Evolutionary conservation across 768 basidiomycete genomes (phyloP), one percentile per base, ranked within the genome.

Genomic region (Suillus bovinus): DNA sequence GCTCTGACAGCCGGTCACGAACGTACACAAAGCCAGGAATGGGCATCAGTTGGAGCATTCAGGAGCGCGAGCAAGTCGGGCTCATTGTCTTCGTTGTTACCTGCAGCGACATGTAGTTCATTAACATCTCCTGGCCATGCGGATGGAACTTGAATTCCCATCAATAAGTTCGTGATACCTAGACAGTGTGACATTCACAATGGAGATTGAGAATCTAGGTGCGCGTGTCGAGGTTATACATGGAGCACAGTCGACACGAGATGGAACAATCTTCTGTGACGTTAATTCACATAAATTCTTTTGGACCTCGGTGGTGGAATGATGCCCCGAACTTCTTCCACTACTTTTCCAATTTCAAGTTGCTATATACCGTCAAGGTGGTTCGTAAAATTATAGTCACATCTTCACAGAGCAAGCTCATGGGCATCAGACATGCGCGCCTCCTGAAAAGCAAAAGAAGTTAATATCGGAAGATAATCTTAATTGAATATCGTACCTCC

Each of bases 161-260:
- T 68, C 67, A 20, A 64, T 42, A 33, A 62, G 68, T 36, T 38
- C 62, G 22, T 70, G 47, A 27, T 60, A 55, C 39, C 69, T 71
- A n/a, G 80, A 77, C 29, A n/a, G n/a, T n/a, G n/a, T n/a, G n/a
- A 80, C 65, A 64, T 86, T 84, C 14, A 85, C 74, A 5, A 84
- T 68, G 17, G 82, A 83, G 46, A 85, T 70, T 2, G 83, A 85
- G 67, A 86, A 81, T 29, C 84, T 84, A 1, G 85, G 84, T n/a
- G 82, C 82, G 67, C 86, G 85, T 63, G 86, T 78, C 9, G 83
- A 84, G 2, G 84, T 84, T 83, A 86, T 85, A 70, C 80, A 86
- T 3, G 80, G 70, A 4, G 82, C 80, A 8, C 74, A 71, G 67
- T 83, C 83, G 11, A 84, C 74, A 20, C 84, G 72, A 17, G 69